Evolutionary conservation across 2,329 filamentous ascomycete species (phyloP), one percentile per base, ranked within the genome.

Genomic region (Fusarium piperis): DNA sequence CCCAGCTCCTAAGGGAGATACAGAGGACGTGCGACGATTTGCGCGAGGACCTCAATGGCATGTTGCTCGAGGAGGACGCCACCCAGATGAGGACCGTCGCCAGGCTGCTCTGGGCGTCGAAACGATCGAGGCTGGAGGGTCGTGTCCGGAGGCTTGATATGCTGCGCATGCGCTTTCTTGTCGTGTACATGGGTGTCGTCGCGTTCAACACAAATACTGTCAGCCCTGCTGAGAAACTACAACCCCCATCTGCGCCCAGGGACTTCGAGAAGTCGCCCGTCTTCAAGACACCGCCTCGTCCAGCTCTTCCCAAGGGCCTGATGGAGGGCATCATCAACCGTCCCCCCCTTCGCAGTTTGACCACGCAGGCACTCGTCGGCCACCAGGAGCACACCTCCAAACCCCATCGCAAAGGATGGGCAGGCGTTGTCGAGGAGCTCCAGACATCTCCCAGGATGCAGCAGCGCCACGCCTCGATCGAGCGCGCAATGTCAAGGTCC

Each of bases 131-230:
- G 58, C 80, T 92, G 56, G 87, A 90, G 77, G 88, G 89, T 71
- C 85, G 87, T 58, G 82, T 91, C 60, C 85, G 87, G 62, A 83
- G 89, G 52, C 81, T 91, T 41, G 90, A 91, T 73, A 79, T 91
- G 74, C 78, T 91, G 76, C 85, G 89, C 77, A 90, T 90, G 88
- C 86, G 89, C 67, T 91, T 91, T 76, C 80, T 91, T 33, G 88
- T 91, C 36, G 84, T 90, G 38, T 90, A 90, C 78, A 88, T 91
- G 87, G 87, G 89, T 70, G 85, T 90, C 67, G 83, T 91, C 59
- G 78, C 81, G 36, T 79, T 79, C 58, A 74, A 76, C 59, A 60
- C 68, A 23, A 66, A 74, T 46, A 60, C 65, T 41, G 35, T 79
- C 57, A 74, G 74, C 52, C 26, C n/a, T 51, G 75, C 78, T 36